Conservation (phyloP, 306 rosid species). For the Cicer chorassanicum region DNA sequence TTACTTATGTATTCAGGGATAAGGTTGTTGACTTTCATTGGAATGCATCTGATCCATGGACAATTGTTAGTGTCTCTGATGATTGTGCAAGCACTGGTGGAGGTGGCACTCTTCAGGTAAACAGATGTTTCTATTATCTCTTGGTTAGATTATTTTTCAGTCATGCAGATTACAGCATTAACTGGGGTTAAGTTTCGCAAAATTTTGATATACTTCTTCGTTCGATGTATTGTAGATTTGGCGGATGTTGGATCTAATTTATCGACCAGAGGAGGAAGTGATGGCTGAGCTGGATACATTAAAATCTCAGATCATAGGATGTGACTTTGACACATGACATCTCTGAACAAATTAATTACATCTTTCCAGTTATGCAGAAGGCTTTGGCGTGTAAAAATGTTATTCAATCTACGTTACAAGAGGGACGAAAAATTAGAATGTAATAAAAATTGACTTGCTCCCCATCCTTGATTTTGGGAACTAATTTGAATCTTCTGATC, state of each 20-base stretch:
- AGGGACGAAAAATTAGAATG: neutral
- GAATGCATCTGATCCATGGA: constrained; percentile 97
- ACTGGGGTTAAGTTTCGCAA: constrained; percentile 11
- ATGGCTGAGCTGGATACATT: constrained; percentile 61
- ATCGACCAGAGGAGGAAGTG: constrained; percentile 67
- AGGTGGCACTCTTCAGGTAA: constrained; percentile 95
- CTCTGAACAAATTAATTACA: neutral
- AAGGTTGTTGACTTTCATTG: constrained; percentile 93
- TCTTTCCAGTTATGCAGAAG: neutral
- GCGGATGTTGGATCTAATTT: constrained; percentile 73
- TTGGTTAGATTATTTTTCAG: constrained; percentile 16
- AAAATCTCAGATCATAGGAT: constrained; percentile 49
- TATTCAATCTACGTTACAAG: neutral
- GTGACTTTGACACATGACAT: constrained; percentile 25
- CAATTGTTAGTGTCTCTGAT: constrained; percentile 94
- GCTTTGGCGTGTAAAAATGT: constrained; percentile 23
- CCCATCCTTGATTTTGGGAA: constrained; percentile 1
- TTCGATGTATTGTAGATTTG: constrained; percentile 58
- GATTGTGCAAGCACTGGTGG: constrained; percentile 87
- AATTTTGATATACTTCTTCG: neutral
- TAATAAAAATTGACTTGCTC: neutral
- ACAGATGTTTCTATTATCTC: constrained; percentile 4
- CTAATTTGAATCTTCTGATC: neutral
- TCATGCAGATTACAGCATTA: neutral
- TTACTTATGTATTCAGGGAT: constrained; percentile 64